Conservation (phyloP, 345 rosid genomes). For the Cardamine chenopodiifolia region DNA sequence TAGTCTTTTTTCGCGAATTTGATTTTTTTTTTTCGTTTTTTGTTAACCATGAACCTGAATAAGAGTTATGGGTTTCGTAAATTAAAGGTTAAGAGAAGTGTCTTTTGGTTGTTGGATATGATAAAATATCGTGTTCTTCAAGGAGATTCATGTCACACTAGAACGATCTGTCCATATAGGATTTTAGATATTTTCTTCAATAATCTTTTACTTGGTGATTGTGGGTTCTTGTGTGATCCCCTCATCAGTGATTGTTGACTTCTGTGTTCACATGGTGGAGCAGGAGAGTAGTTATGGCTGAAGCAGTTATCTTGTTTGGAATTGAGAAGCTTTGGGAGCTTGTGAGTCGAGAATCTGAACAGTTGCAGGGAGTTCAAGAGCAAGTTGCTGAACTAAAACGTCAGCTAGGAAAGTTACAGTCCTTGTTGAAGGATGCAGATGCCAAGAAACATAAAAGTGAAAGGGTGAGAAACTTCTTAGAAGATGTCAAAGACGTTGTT, state of each 20-base stretch:
- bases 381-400: slow-evolving; percentile 16
- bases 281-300: slow-evolving; percentile 11
- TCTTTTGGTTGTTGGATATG: too few relatives aligned
- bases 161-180: too few relatives aligned
- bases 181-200: not conserved
- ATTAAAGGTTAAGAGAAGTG: too few relatives aligned
- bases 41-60: too few relatives aligned
- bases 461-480: slow-evolving; percentile 34
- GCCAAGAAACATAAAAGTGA: slow-evolving; percentile 34
- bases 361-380: slow-evolving; percentile 12
- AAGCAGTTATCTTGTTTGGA: slow-evolving; percentile 32
- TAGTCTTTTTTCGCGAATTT: too few relatives aligned
- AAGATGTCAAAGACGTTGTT: slow-evolving; percentile 34
- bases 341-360: slow-evolving; percentile 9
- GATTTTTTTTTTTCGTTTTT: too few relatives aligned
- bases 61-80: too few relatives aligned
- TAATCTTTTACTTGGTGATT: too few relatives aligned
- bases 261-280: not conserved
- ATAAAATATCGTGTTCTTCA: too few relatives aligned
- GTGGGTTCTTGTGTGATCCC: too few relatives aligned
- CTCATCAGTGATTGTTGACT: too few relatives aligned
- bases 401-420: slow-evolving; percentile 35
- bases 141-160: too few relatives aligned
- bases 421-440: slow-evolving; percentile 39
- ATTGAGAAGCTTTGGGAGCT: slow-evolving; percentile 25